phyloP scores from a whole-genome alignment of 2,329 filamentous ascomycete genomes.

The Chrysosporium keratinophilum region DNA sequence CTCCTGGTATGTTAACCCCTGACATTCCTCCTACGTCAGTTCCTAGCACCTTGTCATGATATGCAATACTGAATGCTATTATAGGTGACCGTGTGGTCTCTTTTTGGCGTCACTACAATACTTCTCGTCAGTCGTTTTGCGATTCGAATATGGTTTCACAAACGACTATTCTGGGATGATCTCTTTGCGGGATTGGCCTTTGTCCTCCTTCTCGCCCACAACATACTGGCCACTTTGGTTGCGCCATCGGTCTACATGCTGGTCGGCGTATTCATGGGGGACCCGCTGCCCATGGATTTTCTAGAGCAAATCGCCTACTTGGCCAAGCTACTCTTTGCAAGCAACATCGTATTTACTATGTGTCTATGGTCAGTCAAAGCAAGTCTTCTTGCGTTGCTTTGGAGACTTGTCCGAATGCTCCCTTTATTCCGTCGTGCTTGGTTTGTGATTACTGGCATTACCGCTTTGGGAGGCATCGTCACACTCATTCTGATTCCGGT shows the following conservation, averaged over 20 bases:
- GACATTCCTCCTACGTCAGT: not conserved
- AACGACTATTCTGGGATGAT: slow-evolving; percentile 14
- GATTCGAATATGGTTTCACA: slow-evolving; percentile 11
- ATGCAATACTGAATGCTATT: not conserved
- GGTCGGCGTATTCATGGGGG: not conserved
- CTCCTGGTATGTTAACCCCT: not conserved
- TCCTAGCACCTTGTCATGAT: not conserved
- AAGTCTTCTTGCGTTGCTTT: slow-evolving; percentile 13
- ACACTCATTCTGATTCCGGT: slow-evolving; percentile 6
- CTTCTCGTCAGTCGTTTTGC: slow-evolving; percentile 10
- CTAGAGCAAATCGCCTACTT: not conserved
- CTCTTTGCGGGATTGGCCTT: slow-evolving; percentile 8
- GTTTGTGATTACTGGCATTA: slow-evolving; percentile 6
- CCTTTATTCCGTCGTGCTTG: slow-evolving; percentile 6
- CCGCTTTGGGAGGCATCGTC: not conserved
- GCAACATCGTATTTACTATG: slow-evolving; percentile 6
- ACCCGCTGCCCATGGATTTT: not conserved
- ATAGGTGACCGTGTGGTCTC: slow-evolving; percentile 10
- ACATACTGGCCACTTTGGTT: slow-evolving; percentile 7
- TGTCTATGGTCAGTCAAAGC: slow-evolving; percentile 12
- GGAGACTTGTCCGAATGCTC: slow-evolving; percentile 10
- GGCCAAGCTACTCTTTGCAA: slow-evolving; percentile 1
- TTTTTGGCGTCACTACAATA: slow-evolving; percentile 9
- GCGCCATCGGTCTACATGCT: slow-evolving; percentile 7
- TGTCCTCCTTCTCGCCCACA: slow-evolving; percentile 12